Base-by-base conservation (phyloP, 2,329 filamentous ascomycete genomes). In the Nakataea oryzae region DNA sequence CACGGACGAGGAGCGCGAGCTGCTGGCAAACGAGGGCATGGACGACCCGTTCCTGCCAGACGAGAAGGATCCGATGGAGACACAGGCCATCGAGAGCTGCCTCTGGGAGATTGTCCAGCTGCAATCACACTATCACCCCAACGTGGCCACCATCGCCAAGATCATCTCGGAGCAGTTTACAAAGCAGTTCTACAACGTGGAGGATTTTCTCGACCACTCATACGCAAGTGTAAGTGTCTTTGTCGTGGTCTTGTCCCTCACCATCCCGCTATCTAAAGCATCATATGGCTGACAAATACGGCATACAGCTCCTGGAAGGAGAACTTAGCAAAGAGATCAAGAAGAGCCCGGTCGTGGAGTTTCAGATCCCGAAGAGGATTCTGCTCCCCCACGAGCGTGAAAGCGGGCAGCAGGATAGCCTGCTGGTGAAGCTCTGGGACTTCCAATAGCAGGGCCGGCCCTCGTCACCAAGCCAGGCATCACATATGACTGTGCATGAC, bases 121-220 rank as follows among this genome's bases (percentile, higher is more conserved):
- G 63, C 91, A 96, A 73, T 88, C 86, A 0, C 96, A 99, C 74
- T 97, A 96, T 74, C 95, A 99, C 72, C 95, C 96, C 17, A 99
- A 97, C 68, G 91, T 99, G 28, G 93, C 93, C 0, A 95, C 93
- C 3, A 86, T 99, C 67, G 89, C 92, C 57, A 95, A 92, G 74
- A 96, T 99, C 66, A 86, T 99, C 63, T 90, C 90, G 2, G 92
- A 97, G 75, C 95, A 97, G 73, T 99, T 97, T 73, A 99, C 95
- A 2, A 99, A 99, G 77, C 87, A 92, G 67, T 83, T 88, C 3
- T 99, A 97, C 75, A 95, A 92, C 68, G 77, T 97, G n/a, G 95
- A 99, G 71, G 95, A 99, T 71, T 99, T 99, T 74, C 77, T 97
- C 58, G 95, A 99, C 71, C 92, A 97, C 73, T 93, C 91, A 0